Evolutionary conservation across 2,329 filamentous ascomycete species (phyloP).

Genomic region (Colletotrichum aenigma): DNA sequence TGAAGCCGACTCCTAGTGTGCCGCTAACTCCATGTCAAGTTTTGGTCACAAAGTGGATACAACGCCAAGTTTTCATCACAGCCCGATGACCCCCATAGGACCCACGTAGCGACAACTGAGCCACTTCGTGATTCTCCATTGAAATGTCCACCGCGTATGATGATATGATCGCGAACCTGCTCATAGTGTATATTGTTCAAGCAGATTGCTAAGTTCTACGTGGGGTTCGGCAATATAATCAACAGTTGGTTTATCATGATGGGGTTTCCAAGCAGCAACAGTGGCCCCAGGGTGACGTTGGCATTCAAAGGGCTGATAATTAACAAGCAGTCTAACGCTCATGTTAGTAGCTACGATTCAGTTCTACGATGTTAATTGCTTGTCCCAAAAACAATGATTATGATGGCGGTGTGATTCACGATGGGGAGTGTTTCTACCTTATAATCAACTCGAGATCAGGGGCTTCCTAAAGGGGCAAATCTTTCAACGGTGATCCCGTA

Average conservation of each 20-base stretch:
- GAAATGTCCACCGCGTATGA: background rate
- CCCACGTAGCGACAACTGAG: background rate
- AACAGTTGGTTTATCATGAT: too few species aligned
- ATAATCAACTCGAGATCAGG: background rate
- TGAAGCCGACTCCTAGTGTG: background rate
- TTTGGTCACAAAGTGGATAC: background rate
- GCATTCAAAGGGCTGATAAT: background rate
- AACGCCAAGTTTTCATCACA: background rate
- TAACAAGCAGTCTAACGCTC: background rate
- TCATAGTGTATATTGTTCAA: background rate
- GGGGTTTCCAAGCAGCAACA: too few species aligned
- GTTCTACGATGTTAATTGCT: fast-evolving
- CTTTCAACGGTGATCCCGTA: background rate
- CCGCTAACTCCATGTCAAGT: background rate
- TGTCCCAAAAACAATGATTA: fast-evolving
- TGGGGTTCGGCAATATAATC: too few species aligned
- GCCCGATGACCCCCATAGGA: background rate
- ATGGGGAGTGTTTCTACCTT: background rate
- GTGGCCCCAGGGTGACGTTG: fast-evolving
- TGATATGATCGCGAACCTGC: background rate
- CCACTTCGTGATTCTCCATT: background rate
- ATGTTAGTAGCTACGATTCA: fast-evolving
- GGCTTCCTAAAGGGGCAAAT: background rate
- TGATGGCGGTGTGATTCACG: background rate
- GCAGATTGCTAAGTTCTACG: too few species aligned